Evolutionary conservation across 257 asterid genomes (phyloP).

Genomic region (Plantago ovata): DNA sequence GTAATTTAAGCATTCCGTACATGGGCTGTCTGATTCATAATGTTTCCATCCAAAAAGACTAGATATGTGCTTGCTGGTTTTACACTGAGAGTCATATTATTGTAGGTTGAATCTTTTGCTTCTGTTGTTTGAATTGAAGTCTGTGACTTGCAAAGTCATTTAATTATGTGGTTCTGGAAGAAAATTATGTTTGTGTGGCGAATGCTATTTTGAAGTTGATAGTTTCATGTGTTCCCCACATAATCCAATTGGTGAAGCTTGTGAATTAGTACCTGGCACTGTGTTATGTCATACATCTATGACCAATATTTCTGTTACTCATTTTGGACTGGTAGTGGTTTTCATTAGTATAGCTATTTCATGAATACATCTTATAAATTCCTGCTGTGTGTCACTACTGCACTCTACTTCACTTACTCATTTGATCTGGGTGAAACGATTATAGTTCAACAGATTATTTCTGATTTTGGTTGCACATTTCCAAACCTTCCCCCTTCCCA

Average conservation of each 20-base stretch:
- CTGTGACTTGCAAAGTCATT: background rate
- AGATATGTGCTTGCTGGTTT: constrained; percentile 10
- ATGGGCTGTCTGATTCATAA: constrained; percentile 11
- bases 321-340: constrained; percentile 15
- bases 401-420: no score
- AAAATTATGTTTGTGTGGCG: background rate
- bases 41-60: constrained; percentile 7
- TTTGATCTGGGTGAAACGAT: no score
- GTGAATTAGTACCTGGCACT: background rate
- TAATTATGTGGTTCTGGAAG: constrained; percentile 11
- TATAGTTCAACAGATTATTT: background rate
- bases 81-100: background rate
- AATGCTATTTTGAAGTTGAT: no score
- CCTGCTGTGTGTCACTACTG: no score
- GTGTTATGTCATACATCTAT: background rate
- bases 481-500: background rate
- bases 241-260: constrained; percentile 2
- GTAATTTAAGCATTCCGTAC: constrained; percentile 31
- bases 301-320: background rate
- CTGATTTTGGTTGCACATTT: background rate
- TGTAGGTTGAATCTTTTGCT: constrained; percentile 7
- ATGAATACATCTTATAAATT: background rate
- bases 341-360: background rate
- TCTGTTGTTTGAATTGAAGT: constrained; percentile 7
- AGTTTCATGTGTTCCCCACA: background rate